phyloP scores from a whole-genome alignment of 768 basidiomycete genomes.

The Amanita exitialis region DNA sequence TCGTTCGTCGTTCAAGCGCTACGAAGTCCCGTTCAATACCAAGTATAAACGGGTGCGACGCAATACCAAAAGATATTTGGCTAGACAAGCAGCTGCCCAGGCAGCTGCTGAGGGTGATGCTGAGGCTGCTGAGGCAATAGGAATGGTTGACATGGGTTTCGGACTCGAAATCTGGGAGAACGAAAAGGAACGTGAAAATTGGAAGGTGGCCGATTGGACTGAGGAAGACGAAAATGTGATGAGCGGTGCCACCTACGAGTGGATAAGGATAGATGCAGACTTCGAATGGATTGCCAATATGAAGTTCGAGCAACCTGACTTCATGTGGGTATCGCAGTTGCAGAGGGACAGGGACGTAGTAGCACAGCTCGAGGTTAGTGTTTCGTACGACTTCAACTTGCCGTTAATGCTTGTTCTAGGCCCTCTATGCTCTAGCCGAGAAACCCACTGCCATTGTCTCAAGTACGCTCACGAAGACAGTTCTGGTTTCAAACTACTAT shows the following conservation, averaged over 20 bases:
- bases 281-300: slow-evolving; percentile 98
- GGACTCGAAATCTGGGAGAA: slow-evolving; percentile 95
- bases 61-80: slow-evolving; percentile 93
- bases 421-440: slow-evolving; percentile 78
- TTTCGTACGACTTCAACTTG: not conserved
- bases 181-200: slow-evolving; percentile 82
- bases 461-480: slow-evolving; percentile 86
- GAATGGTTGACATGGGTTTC: slow-evolving; percentile 91
- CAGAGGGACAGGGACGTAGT: slow-evolving; percentile 95
- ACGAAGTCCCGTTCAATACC: slow-evolving; percentile 96
- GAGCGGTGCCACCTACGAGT: slow-evolving; percentile 96
- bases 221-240: slow-evolving; percentile 92
- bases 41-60: slow-evolving; percentile 95
- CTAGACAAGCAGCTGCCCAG: slow-evolving; percentile 85
- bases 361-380: slow-evolving; percentile 86
- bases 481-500: slow-evolving; percentile 92
- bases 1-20: slow-evolving; percentile 78
- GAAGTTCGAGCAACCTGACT: slow-evolving; percentile 91
- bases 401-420: slow-evolving; percentile 34
- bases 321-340: slow-evolving; percentile 97
- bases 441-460: slow-evolving; percentile 81
- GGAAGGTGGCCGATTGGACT: slow-evolving; percentile 97
- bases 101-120: slow-evolving; percentile 88
- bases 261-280: slow-evolving; percentile 98
- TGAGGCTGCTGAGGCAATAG: slow-evolving; percentile 89